These are phyloP conservation scores for Starmerella kuoi DNA, from an alignment of 805 yeast genomes.

Conservation along the genomic window DNA sequence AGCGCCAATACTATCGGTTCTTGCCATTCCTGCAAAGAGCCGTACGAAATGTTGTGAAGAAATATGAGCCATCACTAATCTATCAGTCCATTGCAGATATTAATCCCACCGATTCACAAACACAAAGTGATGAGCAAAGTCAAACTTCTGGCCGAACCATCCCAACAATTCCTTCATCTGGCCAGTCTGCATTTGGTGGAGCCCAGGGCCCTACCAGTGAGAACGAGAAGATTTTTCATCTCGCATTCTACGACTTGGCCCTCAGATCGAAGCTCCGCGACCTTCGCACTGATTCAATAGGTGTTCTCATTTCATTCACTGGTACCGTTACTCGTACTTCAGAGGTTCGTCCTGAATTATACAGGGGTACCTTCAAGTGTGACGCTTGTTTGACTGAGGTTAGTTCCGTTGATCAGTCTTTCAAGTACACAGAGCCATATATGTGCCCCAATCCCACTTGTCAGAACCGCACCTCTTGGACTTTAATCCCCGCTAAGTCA, in stretches of 20 bases:
- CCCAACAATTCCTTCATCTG: slow-evolving; percentile 5
- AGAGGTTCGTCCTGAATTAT: slow-evolving; percentile 91
- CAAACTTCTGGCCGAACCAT: not conserved
- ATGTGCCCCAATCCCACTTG: slow-evolving; percentile 82
- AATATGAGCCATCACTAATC: slow-evolving; percentile 61
- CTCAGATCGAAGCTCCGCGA: slow-evolving; percentile 76
- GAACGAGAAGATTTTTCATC: slow-evolving; percentile 69
- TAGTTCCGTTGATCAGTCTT: slow-evolving; percentile 83
- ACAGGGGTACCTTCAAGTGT: slow-evolving; percentile 76
- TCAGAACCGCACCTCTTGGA: slow-evolving; percentile 76
- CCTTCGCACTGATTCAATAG: slow-evolving; percentile 77
- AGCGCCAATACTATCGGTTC: slow-evolving; percentile 87
- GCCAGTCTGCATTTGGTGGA: not conserved
- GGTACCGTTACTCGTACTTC: slow-evolving; percentile 95
- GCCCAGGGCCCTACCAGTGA: slow-evolving; percentile 28
- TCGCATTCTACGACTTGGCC: slow-evolving; percentile 79
- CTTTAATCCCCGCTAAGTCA: slow-evolving; percentile 68
- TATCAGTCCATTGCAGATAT: slow-evolving; percentile 13
- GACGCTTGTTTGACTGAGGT: slow-evolving; percentile 75
- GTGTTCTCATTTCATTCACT: slow-evolving; percentile 67
- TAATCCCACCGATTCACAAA: not conserved
- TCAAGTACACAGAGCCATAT: slow-evolving; percentile 89
- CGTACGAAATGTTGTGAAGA: slow-evolving; percentile 56
- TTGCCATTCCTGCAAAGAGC: slow-evolving; percentile 73
- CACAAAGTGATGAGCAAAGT: not conserved